Conservation (phyloP, 1,284 basidiomycete species). For the Cutaneotrichosporon sp. region DNA sequence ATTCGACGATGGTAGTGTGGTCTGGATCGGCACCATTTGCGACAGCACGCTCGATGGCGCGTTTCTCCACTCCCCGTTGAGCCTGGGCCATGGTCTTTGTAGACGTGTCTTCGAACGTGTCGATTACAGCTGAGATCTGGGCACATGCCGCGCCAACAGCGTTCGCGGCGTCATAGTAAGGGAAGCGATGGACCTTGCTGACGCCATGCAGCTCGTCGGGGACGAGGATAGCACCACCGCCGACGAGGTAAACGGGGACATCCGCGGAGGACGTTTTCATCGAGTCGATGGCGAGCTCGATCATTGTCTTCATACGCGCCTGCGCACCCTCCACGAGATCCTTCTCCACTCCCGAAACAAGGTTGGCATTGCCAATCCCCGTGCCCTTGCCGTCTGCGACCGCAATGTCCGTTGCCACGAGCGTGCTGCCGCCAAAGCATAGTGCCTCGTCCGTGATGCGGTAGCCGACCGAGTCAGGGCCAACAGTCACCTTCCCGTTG, state of each 20-base stretch:
- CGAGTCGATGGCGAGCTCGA: conserved; percentile 54
- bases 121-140: conserved; percentile 36
- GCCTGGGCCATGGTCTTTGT: conserved; percentile 23
- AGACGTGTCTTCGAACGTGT: conserved; percentile 35
- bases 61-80: conserved; percentile 46
- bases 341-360: conserved; percentile 40
- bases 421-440: conserved; percentile 54
- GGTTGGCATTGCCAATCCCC: conserved; percentile 48
- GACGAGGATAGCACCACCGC: conserved; percentile 35
- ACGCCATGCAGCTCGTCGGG: conserved; percentile 53
- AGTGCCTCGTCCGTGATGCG: conserved; percentile 52
- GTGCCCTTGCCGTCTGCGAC: conserved; percentile 46
- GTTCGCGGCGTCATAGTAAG: conserved; percentile 56
- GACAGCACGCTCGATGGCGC: conserved; percentile 53
- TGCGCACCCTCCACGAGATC: conserved; percentile 40
- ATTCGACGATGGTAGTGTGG: conserved; percentile 53
- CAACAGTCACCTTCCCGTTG: conserved; percentile 50
- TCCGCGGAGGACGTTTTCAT: conserved; percentile 59
- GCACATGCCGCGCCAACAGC: conserved; percentile 53
- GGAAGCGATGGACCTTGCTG: conserved; percentile 53
- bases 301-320: conserved; percentile 52
- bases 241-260: conserved; percentile 34
- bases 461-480: conserved; percentile 59
- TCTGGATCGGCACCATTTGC: conserved; percentile 51
- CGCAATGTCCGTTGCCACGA: conserved; percentile 57